Conservation (phyloP, 2,329 filamentous ascomycete species). For the Fusarium tuaranense region DNA sequence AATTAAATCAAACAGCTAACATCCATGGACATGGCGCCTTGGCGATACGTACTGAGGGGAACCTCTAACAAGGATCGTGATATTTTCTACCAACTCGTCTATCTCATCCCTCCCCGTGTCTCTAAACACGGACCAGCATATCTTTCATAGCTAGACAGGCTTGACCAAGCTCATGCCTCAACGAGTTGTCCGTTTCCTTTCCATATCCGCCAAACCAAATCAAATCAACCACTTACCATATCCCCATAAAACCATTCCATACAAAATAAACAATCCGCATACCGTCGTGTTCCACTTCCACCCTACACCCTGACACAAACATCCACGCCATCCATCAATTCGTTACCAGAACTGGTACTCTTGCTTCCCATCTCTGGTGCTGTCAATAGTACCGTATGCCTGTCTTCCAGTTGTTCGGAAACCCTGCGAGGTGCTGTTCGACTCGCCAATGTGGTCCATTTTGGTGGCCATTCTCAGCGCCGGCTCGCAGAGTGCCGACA, state of each 20-base stretch:
- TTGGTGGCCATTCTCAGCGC: constrained; percentile 46
- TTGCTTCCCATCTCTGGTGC: constrained; percentile 7
- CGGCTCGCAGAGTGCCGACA: constrained; percentile 44
- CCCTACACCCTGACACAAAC: not conserved
- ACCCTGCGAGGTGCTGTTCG: constrained; percentile 43
- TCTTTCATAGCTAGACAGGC: not conserved
- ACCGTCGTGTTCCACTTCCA: not conserved
- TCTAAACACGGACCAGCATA: not conserved
- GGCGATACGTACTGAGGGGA: not conserved
- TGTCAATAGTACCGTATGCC: constrained; percentile 11
- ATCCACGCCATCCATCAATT: not conserved
- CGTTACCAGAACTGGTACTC: constrained; percentile 36
- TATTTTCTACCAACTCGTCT: not conserved
- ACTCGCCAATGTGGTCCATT: constrained; percentile 48
- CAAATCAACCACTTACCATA: not conserved
- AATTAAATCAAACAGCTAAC: not conserved
- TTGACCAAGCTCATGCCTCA: not conserved
- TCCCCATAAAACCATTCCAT: not conserved
- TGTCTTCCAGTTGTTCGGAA: constrained; percentile 9
- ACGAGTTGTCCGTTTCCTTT: not conserved
- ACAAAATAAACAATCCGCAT: not conserved
- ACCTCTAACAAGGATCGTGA: not conserved
- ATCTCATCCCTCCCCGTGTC: not conserved
- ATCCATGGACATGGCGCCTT: not conserved
- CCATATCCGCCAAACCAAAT: not conserved